Evolutionary conservation across 2,329 filamentous ascomycete species (phyloP), one percentile per base, ranked within the genome.

Genomic region (Canariomyces notabilis): DNA sequence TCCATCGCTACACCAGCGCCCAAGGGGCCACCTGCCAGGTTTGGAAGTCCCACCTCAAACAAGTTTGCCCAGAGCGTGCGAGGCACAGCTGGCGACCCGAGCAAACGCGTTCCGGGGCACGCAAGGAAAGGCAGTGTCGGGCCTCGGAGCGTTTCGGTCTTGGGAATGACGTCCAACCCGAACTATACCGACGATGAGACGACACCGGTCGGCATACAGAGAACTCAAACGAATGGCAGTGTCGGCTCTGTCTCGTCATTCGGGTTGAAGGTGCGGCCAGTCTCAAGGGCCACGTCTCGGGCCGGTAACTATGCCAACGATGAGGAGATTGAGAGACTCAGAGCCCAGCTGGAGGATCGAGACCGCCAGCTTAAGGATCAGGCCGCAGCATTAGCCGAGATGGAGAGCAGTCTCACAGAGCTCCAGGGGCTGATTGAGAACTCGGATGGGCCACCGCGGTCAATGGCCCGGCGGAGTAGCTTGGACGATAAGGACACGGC

Each of bases 311-410:
- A 67, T 32, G 62, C 59, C 26, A 72, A 83, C 49, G 85, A 85
- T 23, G 83, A 85, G 35, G 87, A 95, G 62, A 65, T 94, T 6
- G 82, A 85, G 57, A 76, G 80, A 23, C 72, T 98, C 21, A 82
- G 80, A 50, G 70, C 74, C 32, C 80, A 91, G 64, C 74, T 97
- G 16, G 82, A 89, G 53, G 89, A 95, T 51, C 83, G 89, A 22
- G 89, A 97, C 57, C 80, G 76, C 54, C 88, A 95, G 63, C 71
- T 98, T n/a, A 85, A 83, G 57, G 93, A 96, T 35, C 93, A 98
- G 65, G 83, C 88, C 2, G 72, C 80, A 4, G 87, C 84, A 15
- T 69, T 98, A 42, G 76, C 82, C 12, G 93, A 98, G 57, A 96
- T 98, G 85, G 91, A 98, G 62, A 79, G 76, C 49, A 91, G 84